These are phyloP conservation scores for Verbena officinalis DNA, from an alignment of 257 asterid genomes.

Conservation along the genomic window DNA sequence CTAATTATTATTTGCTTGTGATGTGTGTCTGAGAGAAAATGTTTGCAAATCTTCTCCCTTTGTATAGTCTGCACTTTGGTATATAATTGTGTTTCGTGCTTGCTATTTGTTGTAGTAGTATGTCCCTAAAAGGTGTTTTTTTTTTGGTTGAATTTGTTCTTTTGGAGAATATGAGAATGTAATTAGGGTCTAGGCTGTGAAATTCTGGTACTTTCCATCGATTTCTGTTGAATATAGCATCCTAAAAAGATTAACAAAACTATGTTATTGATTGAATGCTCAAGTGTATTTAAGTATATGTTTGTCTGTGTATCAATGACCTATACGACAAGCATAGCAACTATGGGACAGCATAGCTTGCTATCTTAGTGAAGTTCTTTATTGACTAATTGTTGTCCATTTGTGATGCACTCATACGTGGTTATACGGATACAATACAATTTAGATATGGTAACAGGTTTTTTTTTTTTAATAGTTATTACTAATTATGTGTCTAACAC, in stretches of 20 bases:
- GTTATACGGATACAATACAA: no score
- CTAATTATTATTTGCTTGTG: conserved; percentile 36
- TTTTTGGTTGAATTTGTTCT: conserved; percentile 14
- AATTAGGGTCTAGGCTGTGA: conserved; percentile 26
- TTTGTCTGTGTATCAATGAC: no score
- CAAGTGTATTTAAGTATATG: not conserved
- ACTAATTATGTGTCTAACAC: no score
- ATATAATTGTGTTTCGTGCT: conserved; percentile 27
- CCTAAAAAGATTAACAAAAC: conserved; percentile 11
- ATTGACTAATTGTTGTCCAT: no score
- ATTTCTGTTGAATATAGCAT: not conserved
- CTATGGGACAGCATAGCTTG: no score
- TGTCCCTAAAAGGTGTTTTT: not conserved
- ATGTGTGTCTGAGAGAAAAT: conserved; percentile 30
- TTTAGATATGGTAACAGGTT: no score
- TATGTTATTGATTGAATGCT: conserved; percentile 2
- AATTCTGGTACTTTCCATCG: conserved; percentile 6
- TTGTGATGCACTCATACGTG: no score
- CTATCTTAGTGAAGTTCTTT: not conserved
- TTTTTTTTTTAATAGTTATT: no score
- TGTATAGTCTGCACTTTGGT: conserved; percentile 51
- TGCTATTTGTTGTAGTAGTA: not conserved
- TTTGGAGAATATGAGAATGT: conserved; percentile 32
- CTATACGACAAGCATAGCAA: no score
- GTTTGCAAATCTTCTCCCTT: conserved; percentile 19